Conservation (phyloP, 805 yeast species). For the Metschnikowia kofuensis region DNA sequence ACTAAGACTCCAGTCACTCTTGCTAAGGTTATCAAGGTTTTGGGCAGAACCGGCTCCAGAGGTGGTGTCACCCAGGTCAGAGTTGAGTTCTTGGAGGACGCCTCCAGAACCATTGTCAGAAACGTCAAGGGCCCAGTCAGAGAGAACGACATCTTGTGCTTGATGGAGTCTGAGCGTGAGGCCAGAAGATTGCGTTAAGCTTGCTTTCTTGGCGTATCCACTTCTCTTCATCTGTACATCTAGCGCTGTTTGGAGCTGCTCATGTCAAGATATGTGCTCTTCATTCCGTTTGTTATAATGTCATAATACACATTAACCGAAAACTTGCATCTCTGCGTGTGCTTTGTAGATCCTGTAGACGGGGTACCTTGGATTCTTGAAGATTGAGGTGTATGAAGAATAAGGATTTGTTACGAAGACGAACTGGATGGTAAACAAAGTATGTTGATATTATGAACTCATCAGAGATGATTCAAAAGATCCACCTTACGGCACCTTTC, state of each 20-base stretch:
- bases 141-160: constrained; percentile 96
- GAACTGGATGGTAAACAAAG: too few species aligned
- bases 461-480: too few species aligned
- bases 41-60: constrained; percentile 99
- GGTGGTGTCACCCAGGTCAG: constrained; percentile 99
- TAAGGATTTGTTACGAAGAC: too few species aligned
- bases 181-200: constrained; percentile 88
- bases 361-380: too few species aligned
- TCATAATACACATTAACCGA: constrained; percentile 16
- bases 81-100: constrained; percentile 93
- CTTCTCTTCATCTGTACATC: constrained; percentile 16
- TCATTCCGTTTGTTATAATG: constrained; percentile 12
- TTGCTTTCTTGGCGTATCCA: neutral
- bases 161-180: constrained; percentile 99
- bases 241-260: constrained; percentile 11
- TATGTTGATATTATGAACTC: too few species aligned
- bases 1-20: constrained; percentile 92
- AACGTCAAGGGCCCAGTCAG: constrained; percentile 97
- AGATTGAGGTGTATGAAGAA: too few species aligned
- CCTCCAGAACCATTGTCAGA: constrained; percentile 94
- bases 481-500: too few species aligned
- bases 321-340: neutral
- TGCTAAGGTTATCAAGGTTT: constrained; percentile 98
- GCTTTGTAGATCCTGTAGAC: too few species aligned
- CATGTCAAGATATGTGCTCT: neutral